These are phyloP conservation scores for Stemphylium lycopersici DNA, from an alignment of 2,329 filamentous ascomycete genomes.

Conservation along the genomic window DNA sequence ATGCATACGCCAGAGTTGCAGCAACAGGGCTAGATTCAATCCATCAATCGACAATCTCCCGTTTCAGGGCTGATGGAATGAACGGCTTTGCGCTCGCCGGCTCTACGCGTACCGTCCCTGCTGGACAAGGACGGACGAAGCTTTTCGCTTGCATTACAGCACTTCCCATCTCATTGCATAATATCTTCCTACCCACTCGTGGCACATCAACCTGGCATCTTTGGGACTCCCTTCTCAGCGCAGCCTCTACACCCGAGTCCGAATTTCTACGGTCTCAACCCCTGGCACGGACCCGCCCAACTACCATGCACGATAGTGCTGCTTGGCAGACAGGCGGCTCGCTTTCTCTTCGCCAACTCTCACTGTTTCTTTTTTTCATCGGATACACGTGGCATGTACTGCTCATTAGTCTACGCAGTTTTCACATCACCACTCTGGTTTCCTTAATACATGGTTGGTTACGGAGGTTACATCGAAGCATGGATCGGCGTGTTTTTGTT, in stretches of 20 bases:
- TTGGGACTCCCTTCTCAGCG: constrained; percentile 19
- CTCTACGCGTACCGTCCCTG: constrained; percentile 36
- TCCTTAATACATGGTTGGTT: constrained; percentile 12
- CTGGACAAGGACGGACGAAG: constrained; percentile 41
- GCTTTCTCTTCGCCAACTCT: neutral
- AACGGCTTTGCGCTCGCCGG: neutral
- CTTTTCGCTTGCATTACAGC: constrained; percentile 29
- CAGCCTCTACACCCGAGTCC: constrained; percentile 8
- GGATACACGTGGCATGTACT: constrained; percentile 9
- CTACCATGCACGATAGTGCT: neutral
- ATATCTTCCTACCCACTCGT: constrained; percentile 25
- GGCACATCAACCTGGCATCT: constrained; percentile 26
- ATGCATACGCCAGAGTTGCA: constrained; percentile 30
- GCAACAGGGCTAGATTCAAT: constrained; percentile 8
- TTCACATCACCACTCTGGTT: constrained; percentile 18
- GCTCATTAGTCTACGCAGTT: constrained; percentile 10
- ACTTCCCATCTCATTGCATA: constrained; percentile 41
- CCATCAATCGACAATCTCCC: constrained; percentile 7
- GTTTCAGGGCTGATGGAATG: neutral
- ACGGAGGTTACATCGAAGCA: constrained; percentile 8
- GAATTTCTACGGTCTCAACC: constrained; percentile 1
- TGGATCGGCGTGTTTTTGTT: constrained; percentile 16
- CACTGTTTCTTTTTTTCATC: constrained; percentile 1
- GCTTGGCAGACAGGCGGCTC: neutral
- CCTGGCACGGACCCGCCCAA: neutral